Evolutionary conservation across 163 green algal genomes (phyloP), one percentile per base, ranked within the genome.

Genomic region (Scenedesmus sp.): DNA sequence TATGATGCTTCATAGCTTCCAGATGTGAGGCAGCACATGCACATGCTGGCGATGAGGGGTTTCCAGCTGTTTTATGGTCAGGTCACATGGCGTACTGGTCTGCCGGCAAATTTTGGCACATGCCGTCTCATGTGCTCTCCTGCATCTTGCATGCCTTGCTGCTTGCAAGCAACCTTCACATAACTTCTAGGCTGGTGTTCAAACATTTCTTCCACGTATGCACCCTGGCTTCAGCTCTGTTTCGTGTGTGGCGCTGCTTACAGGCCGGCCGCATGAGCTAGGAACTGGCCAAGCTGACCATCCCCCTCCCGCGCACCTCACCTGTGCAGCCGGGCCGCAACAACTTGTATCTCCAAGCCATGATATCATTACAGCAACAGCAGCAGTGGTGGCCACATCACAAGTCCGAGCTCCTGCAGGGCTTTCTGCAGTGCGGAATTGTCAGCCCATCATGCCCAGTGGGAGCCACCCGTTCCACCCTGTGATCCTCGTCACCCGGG

Each of bases 381-480:
- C 65, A 18, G 30, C 65, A 76, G 65, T 18, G 46, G n/a, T 24
- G 51, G 51, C n/a, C 9, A 13, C 30, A 78, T 18, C 53, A 73
- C 26, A 37, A 2, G 1, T 40, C 6, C 3, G 0, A 37, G 65
- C 65, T 76, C 65, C 65, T 76, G 65, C 65, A 40, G 16, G 65
- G 65, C 65, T 40, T 6, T 15, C 65, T 76, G 65, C 65, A n/a
- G 65, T 40, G n/a, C 53, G 49, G 53, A 37, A 49, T n/a, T 10
- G 6, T 30, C n/a, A 43, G 16, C 70, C 49, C 3, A 78, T 87
- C 16, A 33, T 78, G 24, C 82, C 82, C 16, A 53, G 24, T 12
- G 53, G 82, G 4, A 76, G 30, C 35, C 95, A 97, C 65, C 93
- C 95, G 0, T 96, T 97, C 56, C 95, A 97, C 61, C 89, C 92